Conservation (phyloP, 2,329 filamentous ascomycete species). For the Verticillium zaregamsianum region DNA sequence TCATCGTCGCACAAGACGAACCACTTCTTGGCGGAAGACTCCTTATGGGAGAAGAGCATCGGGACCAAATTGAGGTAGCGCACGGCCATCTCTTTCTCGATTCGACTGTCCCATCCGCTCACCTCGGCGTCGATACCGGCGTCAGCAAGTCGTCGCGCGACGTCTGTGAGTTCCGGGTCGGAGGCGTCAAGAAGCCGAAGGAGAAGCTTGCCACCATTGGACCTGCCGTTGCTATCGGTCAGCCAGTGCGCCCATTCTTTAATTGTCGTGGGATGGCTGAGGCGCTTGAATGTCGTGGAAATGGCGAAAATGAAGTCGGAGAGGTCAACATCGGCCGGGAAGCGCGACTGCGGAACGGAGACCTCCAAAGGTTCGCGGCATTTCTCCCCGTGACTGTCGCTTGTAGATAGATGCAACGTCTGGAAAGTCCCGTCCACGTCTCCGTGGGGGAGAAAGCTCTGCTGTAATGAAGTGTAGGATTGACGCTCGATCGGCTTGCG, state of each 20-base stretch:
- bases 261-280: constrained; percentile 38
- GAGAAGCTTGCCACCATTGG: constrained; percentile 45
- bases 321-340: constrained; percentile 36
- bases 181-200: constrained; percentile 42
- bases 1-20: constrained; percentile 52
- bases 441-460: constrained; percentile 30
- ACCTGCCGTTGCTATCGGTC: constrained; percentile 40
- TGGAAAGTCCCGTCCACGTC: constrained; percentile 29
- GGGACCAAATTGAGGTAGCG: constrained; percentile 44
- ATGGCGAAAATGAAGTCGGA: constrained; percentile 48
- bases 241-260: constrained; percentile 50
- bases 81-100: constrained; percentile 39
- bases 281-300: constrained; percentile 43
- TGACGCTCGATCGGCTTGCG: constrained; percentile 37
- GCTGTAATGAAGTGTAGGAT: constrained; percentile 20
- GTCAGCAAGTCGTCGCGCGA: constrained; percentile 29
- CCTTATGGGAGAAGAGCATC: constrained; percentile 39
- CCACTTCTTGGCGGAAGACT: constrained; percentile 41
- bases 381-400: constrained; percentile 27
- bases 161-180: constrained; percentile 35
- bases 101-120: constrained; percentile 37
- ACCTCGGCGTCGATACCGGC: constrained; percentile 45
- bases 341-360: constrained; percentile 36
- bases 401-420: constrained; percentile 26
- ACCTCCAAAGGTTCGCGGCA: constrained; percentile 27